Conservation (phyloP, 192 early-diverging fungal species). For the Coemansia sp. region DNA sequence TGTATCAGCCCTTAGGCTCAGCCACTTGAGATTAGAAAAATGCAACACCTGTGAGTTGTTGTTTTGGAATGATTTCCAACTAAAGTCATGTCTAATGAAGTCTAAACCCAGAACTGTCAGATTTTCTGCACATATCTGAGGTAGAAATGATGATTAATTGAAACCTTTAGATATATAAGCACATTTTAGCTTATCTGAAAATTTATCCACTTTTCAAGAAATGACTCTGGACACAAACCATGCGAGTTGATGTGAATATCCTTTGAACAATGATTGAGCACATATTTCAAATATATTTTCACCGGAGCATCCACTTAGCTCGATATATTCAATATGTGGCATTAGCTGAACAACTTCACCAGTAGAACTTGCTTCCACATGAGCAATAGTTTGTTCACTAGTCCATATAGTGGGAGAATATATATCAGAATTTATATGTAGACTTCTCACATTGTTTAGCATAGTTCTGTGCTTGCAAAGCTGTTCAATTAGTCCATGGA, state of each 20-base stretch:
- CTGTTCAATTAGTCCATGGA: not conserved
- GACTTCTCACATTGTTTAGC: not conserved
- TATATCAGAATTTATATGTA: too few species aligned
- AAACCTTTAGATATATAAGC: not conserved
- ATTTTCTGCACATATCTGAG: not conserved
- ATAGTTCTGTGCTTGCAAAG: not conserved
- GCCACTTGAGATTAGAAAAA: not conserved
- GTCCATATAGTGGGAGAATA: too few species aligned
- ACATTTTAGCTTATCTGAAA: not conserved
- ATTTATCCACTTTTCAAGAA: not conserved
- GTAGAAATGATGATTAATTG: not conserved
- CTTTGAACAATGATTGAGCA: not conserved
- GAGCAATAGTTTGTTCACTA: not conserved
- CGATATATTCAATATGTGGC: not conserved
- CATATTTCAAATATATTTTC: not conserved
- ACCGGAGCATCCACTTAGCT: too few species aligned
- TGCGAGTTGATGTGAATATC: not conserved
- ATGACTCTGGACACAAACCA: not conserved
- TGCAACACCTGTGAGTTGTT: not conserved
- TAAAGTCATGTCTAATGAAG: not conserved
- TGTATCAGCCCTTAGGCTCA: not conserved
- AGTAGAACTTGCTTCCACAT: not conserved
- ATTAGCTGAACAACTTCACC: not conserved
- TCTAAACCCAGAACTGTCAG: not conserved
- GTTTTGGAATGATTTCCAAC: not conserved